Percentiles rank a stretch among this genome's conserved stretches.
Evolutionary conservation across 2,329 filamentous ascomycete genomes (phyloP).

Genomic region (Clarireedia monteithiana): DNA sequence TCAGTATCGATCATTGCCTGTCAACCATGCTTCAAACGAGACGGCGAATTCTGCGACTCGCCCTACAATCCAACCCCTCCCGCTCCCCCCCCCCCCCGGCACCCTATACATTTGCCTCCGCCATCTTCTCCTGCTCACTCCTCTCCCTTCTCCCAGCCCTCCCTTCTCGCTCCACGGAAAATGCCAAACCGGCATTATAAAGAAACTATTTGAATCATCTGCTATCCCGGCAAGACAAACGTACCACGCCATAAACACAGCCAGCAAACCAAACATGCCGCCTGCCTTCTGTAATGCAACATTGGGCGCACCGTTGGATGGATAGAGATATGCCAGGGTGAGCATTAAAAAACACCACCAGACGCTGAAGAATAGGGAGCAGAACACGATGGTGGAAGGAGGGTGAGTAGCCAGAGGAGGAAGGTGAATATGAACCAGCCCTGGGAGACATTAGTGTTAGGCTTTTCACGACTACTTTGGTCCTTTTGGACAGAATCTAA

Average conservation of each 20-base stretch:
- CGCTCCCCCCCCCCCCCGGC: no score
- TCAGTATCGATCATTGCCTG: no score
- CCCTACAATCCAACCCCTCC: no score
- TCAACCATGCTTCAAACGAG: no score
- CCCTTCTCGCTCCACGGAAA: conserved; percentile 24
- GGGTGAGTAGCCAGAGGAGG: conserved; percentile 47
- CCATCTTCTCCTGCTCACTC: not conserved
- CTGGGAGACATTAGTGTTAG: not conserved
- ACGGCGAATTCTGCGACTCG: no score
- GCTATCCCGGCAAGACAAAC: conserved; percentile 46
- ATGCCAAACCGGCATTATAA: conserved; percentile 21
- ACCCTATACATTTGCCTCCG: not conserved
- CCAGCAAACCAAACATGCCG: conserved; percentile 67
- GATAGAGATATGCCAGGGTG: conserved; percentile 33
- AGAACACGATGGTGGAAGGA: conserved; percentile 54
- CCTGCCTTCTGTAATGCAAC: conserved; percentile 56
- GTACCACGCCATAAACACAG: conserved; percentile 47
- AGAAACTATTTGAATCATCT: conserved; percentile 38
- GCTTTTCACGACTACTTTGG: not conserved
- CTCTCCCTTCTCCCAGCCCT: not conserved
- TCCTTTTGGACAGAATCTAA: not conserved
- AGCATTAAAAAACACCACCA: conserved; percentile 50
- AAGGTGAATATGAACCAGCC: conserved; percentile 59
- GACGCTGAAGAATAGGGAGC: conserved; percentile 49
- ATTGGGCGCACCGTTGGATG: conserved; percentile 12